These are phyloP conservation scores for Fraxinus americana DNA, from an alignment of 257 asterid genomes.

Conservation along the genomic window DNA sequence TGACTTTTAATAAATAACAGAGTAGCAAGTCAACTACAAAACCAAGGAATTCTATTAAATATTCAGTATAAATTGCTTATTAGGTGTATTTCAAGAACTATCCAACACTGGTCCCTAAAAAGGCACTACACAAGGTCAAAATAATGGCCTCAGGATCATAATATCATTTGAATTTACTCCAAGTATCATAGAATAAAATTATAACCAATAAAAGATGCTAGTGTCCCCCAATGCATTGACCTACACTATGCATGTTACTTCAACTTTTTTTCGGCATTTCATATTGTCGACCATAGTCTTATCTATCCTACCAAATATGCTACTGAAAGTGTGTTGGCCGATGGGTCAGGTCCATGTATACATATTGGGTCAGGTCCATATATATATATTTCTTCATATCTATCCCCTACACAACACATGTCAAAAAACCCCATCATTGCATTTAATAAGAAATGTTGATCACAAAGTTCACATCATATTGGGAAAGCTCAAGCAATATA, in stretches of 20 bases:
- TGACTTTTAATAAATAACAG: not conserved
- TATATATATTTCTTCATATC: not conserved
- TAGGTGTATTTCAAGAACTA: not conserved
- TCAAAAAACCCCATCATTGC: conserved; percentile 25
- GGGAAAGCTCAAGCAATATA: too few species aligned
- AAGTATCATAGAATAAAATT: conserved; percentile 10
- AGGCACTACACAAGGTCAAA: conserved; percentile 41
- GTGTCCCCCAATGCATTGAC: not conserved
- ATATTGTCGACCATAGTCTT: not conserved
- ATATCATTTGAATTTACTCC: conserved; percentile 31
- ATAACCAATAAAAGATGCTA: not conserved
- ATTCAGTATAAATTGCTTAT: not conserved
- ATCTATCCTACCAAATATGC: not conserved
- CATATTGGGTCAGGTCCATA: too few species aligned
- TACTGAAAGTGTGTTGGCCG: too few species aligned
- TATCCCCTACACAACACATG: conserved; percentile 9
- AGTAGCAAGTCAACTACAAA: not conserved
- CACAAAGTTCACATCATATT: conserved; percentile 12
- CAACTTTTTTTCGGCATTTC: not conserved
- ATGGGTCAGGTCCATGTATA: too few species aligned
- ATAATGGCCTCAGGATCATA: conserved; percentile 34
- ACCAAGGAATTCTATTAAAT: not conserved
- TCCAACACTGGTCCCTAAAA: conserved; percentile 27
- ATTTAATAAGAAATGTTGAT: conserved; percentile 3
- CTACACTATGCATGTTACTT: not conserved